Conservation (phyloP, 2,329 filamentous ascomycete genomes). For the Aspergillus neotritici region DNA sequence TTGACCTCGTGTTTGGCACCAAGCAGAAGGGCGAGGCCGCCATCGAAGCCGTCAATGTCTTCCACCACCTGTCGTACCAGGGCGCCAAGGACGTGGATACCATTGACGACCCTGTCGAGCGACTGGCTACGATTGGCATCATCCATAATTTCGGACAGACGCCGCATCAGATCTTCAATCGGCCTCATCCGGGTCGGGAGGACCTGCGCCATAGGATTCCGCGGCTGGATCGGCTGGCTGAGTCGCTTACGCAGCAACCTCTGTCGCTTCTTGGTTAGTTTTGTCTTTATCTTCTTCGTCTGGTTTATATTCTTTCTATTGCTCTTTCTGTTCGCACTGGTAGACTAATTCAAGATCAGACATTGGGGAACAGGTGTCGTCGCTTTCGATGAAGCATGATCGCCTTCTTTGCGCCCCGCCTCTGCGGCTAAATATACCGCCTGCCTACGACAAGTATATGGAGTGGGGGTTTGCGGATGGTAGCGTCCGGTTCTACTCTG, state of each 20-base stretch:
- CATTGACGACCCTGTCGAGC: constrained; percentile 81
- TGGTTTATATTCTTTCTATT: neutral
- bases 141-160: constrained; percentile 99
- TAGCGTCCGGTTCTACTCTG: constrained; percentile 83
- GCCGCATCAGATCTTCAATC: constrained; percentile 85
- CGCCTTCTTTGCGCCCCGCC: constrained; percentile 76
- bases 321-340: too few relatives aligned
- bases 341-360: constrained; percentile 33
- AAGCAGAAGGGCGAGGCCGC: constrained; percentile 93
- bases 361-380: constrained; percentile 72
- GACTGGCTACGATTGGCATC: constrained; percentile 83
- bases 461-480: constrained; percentile 96
- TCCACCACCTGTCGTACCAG: constrained; percentile 91
- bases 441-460: constrained; percentile 80
- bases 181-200: constrained; percentile 72
- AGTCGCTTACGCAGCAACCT: constrained; percentile 69
- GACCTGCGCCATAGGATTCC: constrained; percentile 58
- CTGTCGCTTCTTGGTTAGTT: constrained; percentile 64
- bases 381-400: constrained; percentile 72
- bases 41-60: constrained; percentile 86
- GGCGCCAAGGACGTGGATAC: constrained; percentile 88
- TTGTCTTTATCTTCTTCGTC: neutral
- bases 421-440: constrained; percentile 80
- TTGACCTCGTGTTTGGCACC: constrained; percentile 87
- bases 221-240: constrained; percentile 71